Evolutionary conservation across 1,139 yeast species (phyloP), one percentile per base, ranked within the genome.

Genomic region (Suhomyces panamericanus): DNA sequence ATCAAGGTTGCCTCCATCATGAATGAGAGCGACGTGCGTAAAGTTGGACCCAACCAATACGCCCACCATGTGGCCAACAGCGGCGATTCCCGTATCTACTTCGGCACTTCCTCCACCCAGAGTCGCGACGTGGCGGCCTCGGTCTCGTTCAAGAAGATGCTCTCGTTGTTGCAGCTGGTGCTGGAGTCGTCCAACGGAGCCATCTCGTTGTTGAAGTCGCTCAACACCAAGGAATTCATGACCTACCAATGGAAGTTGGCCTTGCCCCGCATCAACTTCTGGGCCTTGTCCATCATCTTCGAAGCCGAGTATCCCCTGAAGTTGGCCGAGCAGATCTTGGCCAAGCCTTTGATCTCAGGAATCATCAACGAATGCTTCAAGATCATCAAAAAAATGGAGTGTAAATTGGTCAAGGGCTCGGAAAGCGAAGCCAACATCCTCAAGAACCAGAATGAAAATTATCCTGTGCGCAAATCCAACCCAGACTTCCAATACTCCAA

Each of bases 241-340:
- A 80, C 83, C 10, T 82, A 80, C 54, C 96, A 89, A 64, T 89
- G 96, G 96, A 83, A 84, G 58, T 73, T 87, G 47, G 91, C 95
- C 0, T 74, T 89, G 48, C 89, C 96, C 4, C 75, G 83, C 49
- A 79, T 89, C 37, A 84, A 90, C 13, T 82, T 89, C 59, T 87
- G 85, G 62, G 90, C 96, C 2, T 67, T 90, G 38, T 70, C 88
- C 39, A 75, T 89, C 30, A 63, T 88, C 17, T 82, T 90, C 55
- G 96, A 89, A 62, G 77, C 81, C 46, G 78, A 84, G 6, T 75
- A 70, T 54, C 89, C 95, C 1, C 67, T 69, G 31, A 67, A 75
- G 39, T 70, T 90, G 44, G 68, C 77, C 17, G 66, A 73, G 32
- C 89, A 87, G 62, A 85, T 89, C 37, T 72, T 89, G 48, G 91